Conservation (phyloP, 495 filamentous ascomycete species). For the Hypoxylon intermedium region DNA sequence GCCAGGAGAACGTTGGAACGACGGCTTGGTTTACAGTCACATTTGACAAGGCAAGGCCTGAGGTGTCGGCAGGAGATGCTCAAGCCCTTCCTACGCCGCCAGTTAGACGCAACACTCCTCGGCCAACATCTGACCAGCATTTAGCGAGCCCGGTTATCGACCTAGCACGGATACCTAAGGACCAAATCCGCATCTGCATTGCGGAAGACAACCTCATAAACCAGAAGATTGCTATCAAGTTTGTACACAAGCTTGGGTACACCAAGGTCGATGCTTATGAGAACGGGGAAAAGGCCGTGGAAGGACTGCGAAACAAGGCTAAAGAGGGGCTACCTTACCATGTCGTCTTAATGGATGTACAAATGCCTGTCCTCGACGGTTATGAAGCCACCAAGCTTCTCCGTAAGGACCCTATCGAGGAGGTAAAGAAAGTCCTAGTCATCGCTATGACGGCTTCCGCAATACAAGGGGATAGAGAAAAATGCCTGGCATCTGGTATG, state of each 20-base stretch:
- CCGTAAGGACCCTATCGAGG: constrained; percentile 73
- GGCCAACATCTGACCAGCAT: constrained; percentile 49
- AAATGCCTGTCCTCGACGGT: constrained; percentile 94
- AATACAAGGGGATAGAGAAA: constrained; percentile 90
- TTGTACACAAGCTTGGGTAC: constrained; percentile 83
- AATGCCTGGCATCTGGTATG: constrained; percentile 91
- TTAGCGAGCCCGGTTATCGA: constrained; percentile 62
- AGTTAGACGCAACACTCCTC: constrained; percentile 48
- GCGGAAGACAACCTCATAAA: constrained; percentile 94
- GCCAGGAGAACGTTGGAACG: constrained; percentile 74
- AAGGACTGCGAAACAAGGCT: constrained; percentile 76
- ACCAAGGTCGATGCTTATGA: constrained; percentile 79
- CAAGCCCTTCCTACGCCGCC: constrained; percentile 42
- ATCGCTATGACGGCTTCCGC: constrained; percentile 95
- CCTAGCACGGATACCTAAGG: constrained; percentile 71
- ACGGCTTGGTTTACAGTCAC: constrained; percentile 84
- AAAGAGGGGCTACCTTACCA: constrained; percentile 73
- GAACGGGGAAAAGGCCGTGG: constrained; percentile 84
- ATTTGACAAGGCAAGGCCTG: constrained; percentile 75
- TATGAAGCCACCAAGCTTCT: constrained; percentile 88
- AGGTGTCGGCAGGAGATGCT: constrained; percentile 59
- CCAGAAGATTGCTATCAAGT: constrained; percentile 88
- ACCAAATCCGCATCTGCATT: constrained; percentile 83
- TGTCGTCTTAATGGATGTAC: constrained; percentile 91
- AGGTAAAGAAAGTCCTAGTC: constrained; percentile 77